phyloP scores from a whole-genome alignment of 805 yeast species.

The Metschnikowia colocasiae region DNA sequence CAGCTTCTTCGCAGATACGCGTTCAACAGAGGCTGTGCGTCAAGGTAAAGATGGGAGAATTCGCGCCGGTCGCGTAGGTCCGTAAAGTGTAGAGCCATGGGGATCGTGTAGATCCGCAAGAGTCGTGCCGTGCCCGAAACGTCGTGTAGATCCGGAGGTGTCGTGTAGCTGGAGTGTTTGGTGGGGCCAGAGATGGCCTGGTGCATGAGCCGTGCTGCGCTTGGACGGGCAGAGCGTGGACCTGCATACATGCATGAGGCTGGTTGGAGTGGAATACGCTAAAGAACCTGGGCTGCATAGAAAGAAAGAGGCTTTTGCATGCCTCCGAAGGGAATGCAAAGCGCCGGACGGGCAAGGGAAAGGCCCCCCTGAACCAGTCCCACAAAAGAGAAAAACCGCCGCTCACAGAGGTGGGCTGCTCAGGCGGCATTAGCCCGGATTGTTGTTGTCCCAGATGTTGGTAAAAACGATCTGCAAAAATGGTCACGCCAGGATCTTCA shows the following conservation, averaged over 20 bases:
- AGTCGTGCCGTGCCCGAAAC: neutral
- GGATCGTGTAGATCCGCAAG: too few species aligned
- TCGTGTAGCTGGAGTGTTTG: neutral
- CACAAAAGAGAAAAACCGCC: neutral
- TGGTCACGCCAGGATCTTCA: slow-evolving; percentile 6
- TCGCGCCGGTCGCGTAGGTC: too few species aligned
- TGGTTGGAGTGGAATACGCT: neutral
- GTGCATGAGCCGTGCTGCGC: neutral
- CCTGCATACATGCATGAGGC: neutral
- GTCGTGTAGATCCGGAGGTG: neutral
- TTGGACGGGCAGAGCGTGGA: neutral
- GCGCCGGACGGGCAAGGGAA: neutral
- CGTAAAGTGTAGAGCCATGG: too few species aligned
- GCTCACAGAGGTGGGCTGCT: neutral
- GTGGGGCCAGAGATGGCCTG: neutral
- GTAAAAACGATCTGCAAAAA: neutral
- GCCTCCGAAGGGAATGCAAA: neutral
- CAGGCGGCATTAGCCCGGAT: neutral
- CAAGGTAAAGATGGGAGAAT: neutral
- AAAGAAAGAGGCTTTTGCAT: neutral
- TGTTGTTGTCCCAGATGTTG: neutral
- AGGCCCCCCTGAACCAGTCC: neutral
- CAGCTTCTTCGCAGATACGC: neutral
- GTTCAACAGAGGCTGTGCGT: neutral
- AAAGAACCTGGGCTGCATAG: neutral